These are phyloP conservation scores for Hyphodiscus hymeniophilus DNA, from an alignment of 495 filamentous ascomycete genomes.

Conservation along the genomic window DNA sequence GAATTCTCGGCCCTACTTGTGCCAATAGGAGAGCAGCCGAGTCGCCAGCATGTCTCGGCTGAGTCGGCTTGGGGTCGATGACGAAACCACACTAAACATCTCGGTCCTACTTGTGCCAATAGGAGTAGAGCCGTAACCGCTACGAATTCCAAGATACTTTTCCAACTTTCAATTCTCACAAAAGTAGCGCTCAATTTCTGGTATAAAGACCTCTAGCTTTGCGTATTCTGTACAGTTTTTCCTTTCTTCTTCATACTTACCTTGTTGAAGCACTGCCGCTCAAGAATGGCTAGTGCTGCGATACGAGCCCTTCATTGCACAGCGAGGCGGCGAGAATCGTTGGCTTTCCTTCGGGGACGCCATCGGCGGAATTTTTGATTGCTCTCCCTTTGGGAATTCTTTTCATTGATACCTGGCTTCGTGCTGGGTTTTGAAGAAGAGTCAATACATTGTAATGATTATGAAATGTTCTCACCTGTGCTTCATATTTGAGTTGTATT, in stretches of 20 bases:
- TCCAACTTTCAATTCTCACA: too few relatives aligned
- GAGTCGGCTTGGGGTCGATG: too few relatives aligned
- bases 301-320: slow-evolving; percentile 67
- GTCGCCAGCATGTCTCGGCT: too few relatives aligned
- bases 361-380: slow-evolving; percentile 62
- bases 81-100: too few relatives aligned
- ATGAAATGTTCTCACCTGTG: neutral
- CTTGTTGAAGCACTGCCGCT: slow-evolving; percentile 56
- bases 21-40: too few relatives aligned
- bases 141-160: too few relatives aligned
- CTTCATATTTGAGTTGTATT: neutral
- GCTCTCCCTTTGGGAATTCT: slow-evolving; percentile 22
- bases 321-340: slow-evolving; percentile 56
- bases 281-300: slow-evolving; percentile 44
- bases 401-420: slow-evolving; percentile 48
- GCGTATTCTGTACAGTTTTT: slow-evolving; percentile 3
- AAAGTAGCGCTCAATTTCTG: too few relatives aligned
- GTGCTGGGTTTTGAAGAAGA: slow-evolving; percentile 41
- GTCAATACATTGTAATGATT: too few relatives aligned
- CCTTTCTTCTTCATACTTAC: slow-evolving; percentile 61
- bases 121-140: too few relatives aligned
- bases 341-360: slow-evolving; percentile 62
- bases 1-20: too few relatives aligned
- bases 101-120: too few relatives aligned
- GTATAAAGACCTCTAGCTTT: neutral